Percentiles rank a stretch among this genome's conserved stretches.
phyloP scores from a whole-genome alignment of 192 early-diverging fungal genomes.

The Coemansia sp. region DNA sequence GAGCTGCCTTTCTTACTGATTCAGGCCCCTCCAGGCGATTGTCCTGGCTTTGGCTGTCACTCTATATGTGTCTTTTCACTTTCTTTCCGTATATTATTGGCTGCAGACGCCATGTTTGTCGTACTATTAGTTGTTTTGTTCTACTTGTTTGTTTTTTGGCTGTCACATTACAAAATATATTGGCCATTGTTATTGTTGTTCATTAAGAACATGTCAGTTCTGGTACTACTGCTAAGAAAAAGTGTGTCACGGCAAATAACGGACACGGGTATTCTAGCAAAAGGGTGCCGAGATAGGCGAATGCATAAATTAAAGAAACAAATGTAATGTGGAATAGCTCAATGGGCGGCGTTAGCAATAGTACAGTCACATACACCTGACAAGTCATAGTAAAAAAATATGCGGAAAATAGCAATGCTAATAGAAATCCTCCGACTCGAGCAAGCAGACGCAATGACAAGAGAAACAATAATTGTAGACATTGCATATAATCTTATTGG shows the following conservation, averaged over 20 bases:
- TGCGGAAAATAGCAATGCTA: background rate
- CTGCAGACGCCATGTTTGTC: background rate
- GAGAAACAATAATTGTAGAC: background rate
- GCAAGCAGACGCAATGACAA: background rate
- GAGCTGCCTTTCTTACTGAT: background rate
- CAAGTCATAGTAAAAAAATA: background rate
- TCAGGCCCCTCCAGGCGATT: background rate
- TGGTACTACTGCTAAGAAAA: background rate
- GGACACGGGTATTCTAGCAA: constrained; percentile 2
- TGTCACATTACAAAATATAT: constrained; percentile 1
- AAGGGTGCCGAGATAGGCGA: background rate
- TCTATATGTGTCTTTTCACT: background rate
- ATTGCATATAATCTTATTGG: background rate
- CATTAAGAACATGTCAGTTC: background rate
- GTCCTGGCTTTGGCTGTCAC: background rate
- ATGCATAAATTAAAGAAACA: constrained; percentile 8
- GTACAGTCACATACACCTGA: background rate
- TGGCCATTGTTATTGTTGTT: background rate
- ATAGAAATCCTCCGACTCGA: background rate
- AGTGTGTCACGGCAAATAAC: constrained; percentile 3
- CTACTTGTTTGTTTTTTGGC: background rate
- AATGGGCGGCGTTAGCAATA: background rate
- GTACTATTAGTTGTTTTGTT: background rate
- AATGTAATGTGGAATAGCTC: background rate
- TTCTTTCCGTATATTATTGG: constrained; percentile 1